These are phyloP conservation scores for Metschnikowia santaceciliae DNA, from an alignment of 805 yeast species.

Conservation along the genomic window DNA sequence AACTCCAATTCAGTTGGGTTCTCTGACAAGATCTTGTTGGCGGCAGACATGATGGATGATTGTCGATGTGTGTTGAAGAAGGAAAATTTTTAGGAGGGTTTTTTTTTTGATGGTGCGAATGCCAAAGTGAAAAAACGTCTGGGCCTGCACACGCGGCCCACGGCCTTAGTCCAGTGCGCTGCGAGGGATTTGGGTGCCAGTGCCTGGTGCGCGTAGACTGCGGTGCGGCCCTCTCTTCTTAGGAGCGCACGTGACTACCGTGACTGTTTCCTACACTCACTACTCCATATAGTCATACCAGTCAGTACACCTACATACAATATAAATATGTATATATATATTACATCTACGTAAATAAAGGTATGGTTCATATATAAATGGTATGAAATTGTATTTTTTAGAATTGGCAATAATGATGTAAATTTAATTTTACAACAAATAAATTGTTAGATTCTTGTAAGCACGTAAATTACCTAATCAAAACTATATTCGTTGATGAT, in stretches of 20 bases:
- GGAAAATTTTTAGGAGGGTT: constrained; percentile 15
- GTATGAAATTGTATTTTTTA: too few relatives aligned
- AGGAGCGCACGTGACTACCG: not conserved
- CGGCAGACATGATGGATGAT: constrained; percentile 78
- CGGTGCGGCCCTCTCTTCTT: not conserved
- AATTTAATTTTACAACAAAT: too few relatives aligned
- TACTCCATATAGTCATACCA: too few relatives aligned
- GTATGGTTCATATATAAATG: too few relatives aligned
- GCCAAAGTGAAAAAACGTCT: constrained; percentile 11
- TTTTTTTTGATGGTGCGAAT: constrained; percentile 12
- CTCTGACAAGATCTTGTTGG: constrained; percentile 89
- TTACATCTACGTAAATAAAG: too few relatives aligned
- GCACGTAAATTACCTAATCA: too few relatives aligned
- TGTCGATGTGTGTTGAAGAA: constrained; percentile 14
- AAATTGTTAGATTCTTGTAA: too few relatives aligned
- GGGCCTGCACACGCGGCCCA: constrained; percentile 10
- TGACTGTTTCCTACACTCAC: not conserved
- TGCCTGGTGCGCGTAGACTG: not conserved
- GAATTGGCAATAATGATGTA: too few relatives aligned
- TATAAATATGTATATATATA: too few relatives aligned
- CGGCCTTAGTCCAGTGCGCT: not conserved
- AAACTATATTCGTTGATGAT: too few relatives aligned
- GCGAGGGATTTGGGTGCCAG: not conserved
- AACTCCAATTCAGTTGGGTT: constrained; percentile 98
- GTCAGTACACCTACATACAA: too few relatives aligned